phyloP scores from a whole-genome alignment of 1,284 basidiomycete genomes.

The Amylostereum areolatum region DNA sequence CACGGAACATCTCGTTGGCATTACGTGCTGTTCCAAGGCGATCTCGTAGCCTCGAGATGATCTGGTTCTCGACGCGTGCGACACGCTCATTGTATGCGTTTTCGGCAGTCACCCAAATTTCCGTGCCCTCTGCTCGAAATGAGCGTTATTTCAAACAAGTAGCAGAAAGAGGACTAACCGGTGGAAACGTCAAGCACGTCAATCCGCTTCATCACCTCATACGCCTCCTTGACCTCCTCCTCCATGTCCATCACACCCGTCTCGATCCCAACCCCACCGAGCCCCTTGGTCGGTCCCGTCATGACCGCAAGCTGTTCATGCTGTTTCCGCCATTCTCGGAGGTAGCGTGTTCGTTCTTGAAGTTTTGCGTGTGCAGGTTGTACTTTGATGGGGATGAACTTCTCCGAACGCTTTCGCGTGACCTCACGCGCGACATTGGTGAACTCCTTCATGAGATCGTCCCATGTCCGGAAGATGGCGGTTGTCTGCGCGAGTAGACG shows the following conservation, averaged over 20 bases:
- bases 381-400: constrained; percentile 98
- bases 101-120: constrained; percentile 97
- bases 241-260: constrained; percentile 92
- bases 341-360: constrained; percentile 83
- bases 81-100: constrained; percentile 97
- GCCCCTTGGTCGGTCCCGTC: constrained; percentile 90
- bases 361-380: constrained; percentile 86
- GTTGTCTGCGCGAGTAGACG: constrained; percentile 73
- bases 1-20: constrained; percentile 98
- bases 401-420: constrained; percentile 85
- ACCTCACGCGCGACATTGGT: constrained; percentile 96
- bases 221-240: constrained; percentile 92
- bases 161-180: constrained; percentile 40
- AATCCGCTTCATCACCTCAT: constrained; percentile 93
- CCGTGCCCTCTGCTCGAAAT: constrained; percentile 74
- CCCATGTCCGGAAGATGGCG: constrained; percentile 91
- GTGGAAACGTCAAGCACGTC: constrained; percentile 93
- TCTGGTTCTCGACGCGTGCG: constrained; percentile 96
- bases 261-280: constrained; percentile 66
- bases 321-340: constrained; percentile 92
- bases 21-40: constrained; percentile 93
- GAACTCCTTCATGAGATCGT: constrained; percentile 96
- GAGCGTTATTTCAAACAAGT: background rate
- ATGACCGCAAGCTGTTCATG: constrained; percentile 97
- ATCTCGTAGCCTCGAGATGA: constrained; percentile 90